Conservation (phyloP, 768 basidiomycete genomes). For the Trametes sanguinea region DNA sequence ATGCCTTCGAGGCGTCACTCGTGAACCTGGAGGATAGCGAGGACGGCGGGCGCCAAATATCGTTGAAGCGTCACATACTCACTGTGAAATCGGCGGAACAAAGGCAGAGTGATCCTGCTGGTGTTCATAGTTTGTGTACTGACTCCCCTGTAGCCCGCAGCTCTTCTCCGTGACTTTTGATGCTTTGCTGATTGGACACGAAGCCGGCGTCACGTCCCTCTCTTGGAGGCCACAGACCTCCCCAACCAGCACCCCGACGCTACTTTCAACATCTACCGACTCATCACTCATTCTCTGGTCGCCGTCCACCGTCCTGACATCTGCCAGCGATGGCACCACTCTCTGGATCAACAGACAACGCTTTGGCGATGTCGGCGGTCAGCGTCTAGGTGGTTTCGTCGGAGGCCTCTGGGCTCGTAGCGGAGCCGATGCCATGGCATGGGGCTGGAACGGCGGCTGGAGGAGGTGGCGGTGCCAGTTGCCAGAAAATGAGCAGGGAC, state of each 20-base stretch:
- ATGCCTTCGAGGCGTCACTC: constrained; percentile 84
- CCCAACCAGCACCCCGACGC: constrained; percentile 42
- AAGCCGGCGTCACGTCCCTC: constrained; percentile 88
- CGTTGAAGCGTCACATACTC: constrained; percentile 82
- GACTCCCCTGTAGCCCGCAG: constrained; percentile 34
- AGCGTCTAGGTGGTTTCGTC: constrained; percentile 89
- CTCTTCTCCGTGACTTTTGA: constrained; percentile 88
- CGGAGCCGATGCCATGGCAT: constrained; percentile 70
- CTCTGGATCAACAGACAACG: constrained; percentile 91
- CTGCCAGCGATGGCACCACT: constrained; percentile 46
- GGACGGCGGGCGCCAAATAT: constrained; percentile 84
- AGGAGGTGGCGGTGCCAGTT: constrained; percentile 70
- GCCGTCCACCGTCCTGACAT: constrained; percentile 55
- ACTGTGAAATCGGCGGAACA: constrained; percentile 56
- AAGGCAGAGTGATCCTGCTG: constrained; percentile 26
- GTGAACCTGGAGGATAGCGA: constrained; percentile 69
- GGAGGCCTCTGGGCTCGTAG: constrained; percentile 79
- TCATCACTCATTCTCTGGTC: constrained; percentile 96
- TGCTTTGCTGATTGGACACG: constrained; percentile 94
- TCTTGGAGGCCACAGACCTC: constrained; percentile 64
- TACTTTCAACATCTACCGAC: constrained; percentile 94
- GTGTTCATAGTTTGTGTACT: not conserved
- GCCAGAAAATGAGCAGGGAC: not conserved
- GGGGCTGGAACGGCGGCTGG: constrained; percentile 96
- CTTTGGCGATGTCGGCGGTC: constrained; percentile 93